Evolutionary conservation across 208 protist genomes (phyloP), one percentile per base, ranked within the genome.

Genomic region (Wallacemonas sp.): DNA sequence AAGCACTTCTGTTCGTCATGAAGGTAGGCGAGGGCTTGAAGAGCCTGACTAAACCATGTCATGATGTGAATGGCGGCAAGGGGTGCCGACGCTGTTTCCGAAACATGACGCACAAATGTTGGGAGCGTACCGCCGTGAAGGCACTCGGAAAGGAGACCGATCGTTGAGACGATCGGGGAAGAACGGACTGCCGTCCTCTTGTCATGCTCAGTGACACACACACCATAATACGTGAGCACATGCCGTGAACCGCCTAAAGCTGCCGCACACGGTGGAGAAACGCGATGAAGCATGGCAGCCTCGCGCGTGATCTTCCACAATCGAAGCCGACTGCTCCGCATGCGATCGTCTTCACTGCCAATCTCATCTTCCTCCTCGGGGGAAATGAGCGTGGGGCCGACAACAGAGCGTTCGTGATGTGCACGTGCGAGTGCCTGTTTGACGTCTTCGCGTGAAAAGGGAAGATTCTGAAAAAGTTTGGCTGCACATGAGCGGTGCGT

Each of bases 1-100:
- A 82, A 31, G 47, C 77, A 51, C 15, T 64, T 62, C n/a, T 33
- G 26, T 0, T 9, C 31, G 19, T 49, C 66, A 60, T 80, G 75
- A 63, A 80, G 44, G 66, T 64, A 72, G n/a, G n/a, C 64, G 5
- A 80, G 39, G 5, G 65, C 75, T 5, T 58, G 24, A 19, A 70
- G 62, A 15, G 70, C 36, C 53, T 79, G 74, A 22, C 31, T 33
- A 12, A 78, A 38, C 64, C 64, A 71, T 36, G 54, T 63, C 22
- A 71, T 28, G 19, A 77, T 31, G 49, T 77, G 71, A 22, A 71
- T 65, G 21, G 68, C 63, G 2, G 64, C 30, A 4, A 77, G 53
- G 30, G 51, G 21, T 1, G 1, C 14, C 9, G 19, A 27, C 47
- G 47, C 11, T n/a, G 33, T 34, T n/a, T n/a, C n/a, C n/a, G n/a